Base-by-base conservation (phyloP, 2,329 filamentous ascomycete species). In the Exophiala bonariae region DNA sequence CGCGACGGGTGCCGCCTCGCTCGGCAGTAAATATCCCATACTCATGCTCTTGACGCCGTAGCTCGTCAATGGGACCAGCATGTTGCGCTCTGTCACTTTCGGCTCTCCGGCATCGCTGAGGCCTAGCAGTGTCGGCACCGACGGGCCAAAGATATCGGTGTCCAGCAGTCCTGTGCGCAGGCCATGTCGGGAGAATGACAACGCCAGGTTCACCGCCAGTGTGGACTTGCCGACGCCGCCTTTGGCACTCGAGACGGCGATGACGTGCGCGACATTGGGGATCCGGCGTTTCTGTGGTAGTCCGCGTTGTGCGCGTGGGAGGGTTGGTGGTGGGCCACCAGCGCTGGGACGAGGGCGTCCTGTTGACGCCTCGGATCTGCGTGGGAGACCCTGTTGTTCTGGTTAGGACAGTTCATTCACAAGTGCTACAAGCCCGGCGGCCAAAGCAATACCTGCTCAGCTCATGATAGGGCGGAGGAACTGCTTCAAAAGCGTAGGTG, bases 31-130 rank as follows among this genome's bases (percentile, higher is more conserved):
- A 57, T 96, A 97, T 40, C 93, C 93, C 88, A 99, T 97, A 0
- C 91, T 96, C 93, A 99, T 99, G 44, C 90, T 95, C 69, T 95
- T 95, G 47, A 99, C 80, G 32, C 93, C 93, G 72, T 97, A 97
- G 64, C 95, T 96, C 17, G 87, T 90, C 18, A 99, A 72, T 0
- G 93, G 93, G 2, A 97, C 63, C 3, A 99, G 78, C 60, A 90
- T 85, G 61, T 91, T 90, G 58, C 40, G 19, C 10, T 16, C n/a
- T 10, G 55, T 57, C 23, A 59, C 38, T 16, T 53, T 49, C 9
- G 58, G 58, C 26, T 56, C 47, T 3, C 38, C 38, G 5, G 54
- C 53, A 23, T 59, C 46, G 3, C 82, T 82, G 3, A 97, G 78
- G 57, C 92, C 84, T 47, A 99, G 81, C 0, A 99, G 75, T 0